Conservation (phyloP, 2,329 filamentous ascomycete species). For the Xylariaceae sp. region DNA sequence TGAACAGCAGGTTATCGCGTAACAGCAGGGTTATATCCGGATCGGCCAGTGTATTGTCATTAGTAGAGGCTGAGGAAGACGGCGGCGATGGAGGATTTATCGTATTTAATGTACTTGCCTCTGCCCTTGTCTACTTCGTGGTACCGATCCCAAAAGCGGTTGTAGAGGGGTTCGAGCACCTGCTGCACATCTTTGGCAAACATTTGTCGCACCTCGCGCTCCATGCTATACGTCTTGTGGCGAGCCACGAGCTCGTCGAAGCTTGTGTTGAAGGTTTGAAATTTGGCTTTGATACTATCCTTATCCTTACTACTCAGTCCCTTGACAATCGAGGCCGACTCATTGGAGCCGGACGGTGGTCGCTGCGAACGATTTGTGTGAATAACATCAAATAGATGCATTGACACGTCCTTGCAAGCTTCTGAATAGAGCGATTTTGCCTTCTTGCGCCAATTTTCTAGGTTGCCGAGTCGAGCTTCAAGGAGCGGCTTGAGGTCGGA, state of each 20-base stretch:
- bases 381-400: conserved; percentile 83
- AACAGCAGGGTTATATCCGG: neutral
- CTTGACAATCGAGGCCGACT: conserved; percentile 83
- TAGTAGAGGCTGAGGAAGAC: conserved; percentile 56
- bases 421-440: conserved; percentile 79
- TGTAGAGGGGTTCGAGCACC: conserved; percentile 91
- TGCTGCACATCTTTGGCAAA: conserved; percentile 82
- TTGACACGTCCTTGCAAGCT: conserved; percentile 83
- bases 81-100: conserved; percentile 76
- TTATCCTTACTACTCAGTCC: conserved; percentile 84
- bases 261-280: conserved; percentile 80
- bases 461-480: conserved; percentile 59
- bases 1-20: too few species aligned
- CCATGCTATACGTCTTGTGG: conserved; percentile 85
- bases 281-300: conserved; percentile 95
- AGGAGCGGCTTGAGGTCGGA: conserved; percentile 77
- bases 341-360: conserved; percentile 71
- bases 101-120: conserved; percentile 97
- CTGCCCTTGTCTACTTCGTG: conserved; percentile 97
- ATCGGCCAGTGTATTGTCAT: conserved; percentile 4
- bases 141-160: conserved; percentile 94
- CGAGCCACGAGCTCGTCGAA: conserved; percentile 86
- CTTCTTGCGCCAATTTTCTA: conserved; percentile 87
- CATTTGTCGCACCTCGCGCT: conserved; percentile 79
- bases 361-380: conserved; percentile 77